Evolutionary conservation across 192 early-diverging fungal species (phyloP).

Genomic region (Umbelopsis sp.): DNA sequence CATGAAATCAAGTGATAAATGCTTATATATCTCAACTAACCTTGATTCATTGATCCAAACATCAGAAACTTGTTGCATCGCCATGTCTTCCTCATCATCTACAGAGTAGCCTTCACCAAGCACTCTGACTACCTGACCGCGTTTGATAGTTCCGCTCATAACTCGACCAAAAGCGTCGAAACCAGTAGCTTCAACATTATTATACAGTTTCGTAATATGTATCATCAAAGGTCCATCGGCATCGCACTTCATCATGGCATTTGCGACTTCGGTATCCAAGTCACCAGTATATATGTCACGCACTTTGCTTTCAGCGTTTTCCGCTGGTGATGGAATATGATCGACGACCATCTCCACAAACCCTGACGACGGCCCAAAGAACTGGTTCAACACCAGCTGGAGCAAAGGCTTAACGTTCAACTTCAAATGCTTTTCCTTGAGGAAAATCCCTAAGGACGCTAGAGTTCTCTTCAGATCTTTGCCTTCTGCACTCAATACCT

Average conservation of each 20-base stretch:
- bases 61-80: conserved; percentile 73
- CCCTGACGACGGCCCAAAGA: conserved; percentile 88
- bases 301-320: conserved; percentile 67
- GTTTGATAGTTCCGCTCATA: conserved; percentile 84
- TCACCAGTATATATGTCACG: conserved; percentile 66
- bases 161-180: conserved; percentile 95
- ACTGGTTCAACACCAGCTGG: conserved; percentile 78
- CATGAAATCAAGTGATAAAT: background rate
- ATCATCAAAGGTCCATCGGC: conserved; percentile 93
- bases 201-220: conserved; percentile 90
- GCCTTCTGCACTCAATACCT: conserved; percentile 79
- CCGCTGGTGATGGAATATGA: conserved; percentile 80
- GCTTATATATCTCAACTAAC: conserved; percentile 31
- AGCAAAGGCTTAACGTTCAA: conserved; percentile 89
- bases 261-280: conserved; percentile 58
- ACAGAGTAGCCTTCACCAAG: conserved; percentile 90
- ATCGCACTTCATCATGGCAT: conserved; percentile 78
- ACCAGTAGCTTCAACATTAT: conserved; percentile 78
- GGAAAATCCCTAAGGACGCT: conserved; percentile 75
- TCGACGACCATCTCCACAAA: conserved; percentile 90
- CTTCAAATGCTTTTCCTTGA: conserved; percentile 75
- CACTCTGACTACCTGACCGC: conserved; percentile 83
- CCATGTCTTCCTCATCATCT: conserved; percentile 97
- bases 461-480: conserved; percentile 72
- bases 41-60: conserved; percentile 83